A percentile compares a stretch with the other conserved stretches of the same genome.
Conservation (phyloP, 352 stramenopile genomes). For the Pythium aquatile region DNA sequence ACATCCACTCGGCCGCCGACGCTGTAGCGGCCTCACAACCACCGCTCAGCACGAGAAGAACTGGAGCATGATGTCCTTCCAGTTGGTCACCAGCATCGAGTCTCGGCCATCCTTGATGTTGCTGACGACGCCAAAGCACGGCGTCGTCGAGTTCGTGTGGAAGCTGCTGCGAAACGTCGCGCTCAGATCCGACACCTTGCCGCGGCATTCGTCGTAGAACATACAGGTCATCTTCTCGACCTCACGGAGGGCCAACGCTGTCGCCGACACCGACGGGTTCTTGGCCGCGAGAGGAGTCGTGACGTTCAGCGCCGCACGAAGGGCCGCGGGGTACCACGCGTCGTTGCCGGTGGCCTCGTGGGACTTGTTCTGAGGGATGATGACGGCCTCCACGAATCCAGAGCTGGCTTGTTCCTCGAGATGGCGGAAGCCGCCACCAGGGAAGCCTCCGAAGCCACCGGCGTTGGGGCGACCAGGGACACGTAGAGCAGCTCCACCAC, state of each 20-base stretch:
- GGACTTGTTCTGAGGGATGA: constrained; percentile 41
- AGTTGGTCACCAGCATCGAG: constrained; percentile 62
- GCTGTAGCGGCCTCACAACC: neutral
- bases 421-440: constrained; percentile 10
- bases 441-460: neutral
- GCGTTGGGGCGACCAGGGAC: constrained; percentile 5
- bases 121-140: constrained; percentile 60
- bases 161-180: constrained; percentile 69
- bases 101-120: constrained; percentile 58
- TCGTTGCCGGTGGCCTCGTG: constrained; percentile 21
- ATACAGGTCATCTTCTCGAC: constrained; percentile 90
- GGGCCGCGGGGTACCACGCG: constrained; percentile 55
- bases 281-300: constrained; percentile 10
- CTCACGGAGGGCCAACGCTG: constrained; percentile 52
- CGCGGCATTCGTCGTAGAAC: constrained; percentile 84
- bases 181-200: constrained; percentile 63
- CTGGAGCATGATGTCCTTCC: constrained; percentile 68
- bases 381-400: constrained; percentile 62
- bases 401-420: constrained; percentile 16
- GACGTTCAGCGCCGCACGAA: constrained; percentile 38
- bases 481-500: constrained; percentile 19
- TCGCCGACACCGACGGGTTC: constrained; percentile 31
- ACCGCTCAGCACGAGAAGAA: constrained; percentile 49
- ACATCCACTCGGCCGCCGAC: neutral
- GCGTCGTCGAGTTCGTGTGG: constrained; percentile 47